phyloP scores from a whole-genome alignment of 2,329 filamentous ascomycete genomes.

The Fusarium annulatum region DNA sequence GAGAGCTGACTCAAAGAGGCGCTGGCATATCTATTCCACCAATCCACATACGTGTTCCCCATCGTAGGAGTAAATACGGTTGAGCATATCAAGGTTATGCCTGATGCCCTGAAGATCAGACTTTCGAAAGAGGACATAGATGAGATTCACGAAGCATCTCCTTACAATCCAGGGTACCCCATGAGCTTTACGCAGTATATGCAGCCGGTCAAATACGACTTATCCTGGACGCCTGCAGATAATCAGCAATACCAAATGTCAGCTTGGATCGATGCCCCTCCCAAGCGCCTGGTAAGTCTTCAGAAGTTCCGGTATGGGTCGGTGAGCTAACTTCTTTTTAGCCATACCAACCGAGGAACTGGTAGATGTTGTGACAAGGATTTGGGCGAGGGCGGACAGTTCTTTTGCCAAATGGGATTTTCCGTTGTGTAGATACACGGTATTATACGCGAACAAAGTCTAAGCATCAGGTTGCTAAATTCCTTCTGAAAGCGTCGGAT shows the following conservation, averaged over 20 bases:
- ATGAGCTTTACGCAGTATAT: not conserved
- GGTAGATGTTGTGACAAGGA: not conserved
- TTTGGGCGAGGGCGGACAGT: too few species aligned
- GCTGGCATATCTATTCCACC: slow-evolving; percentile 21
- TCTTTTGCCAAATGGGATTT: not conserved
- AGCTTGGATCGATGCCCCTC: not conserved
- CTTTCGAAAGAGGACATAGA: slow-evolving; percentile 7
- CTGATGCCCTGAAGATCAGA: not conserved
- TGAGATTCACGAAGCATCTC: slow-evolving; percentile 11
- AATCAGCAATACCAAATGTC: not conserved
- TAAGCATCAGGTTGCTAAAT: rapidly evolving
- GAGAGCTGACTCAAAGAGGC: not conserved
- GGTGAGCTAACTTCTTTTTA: not conserved
- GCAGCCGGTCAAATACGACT: not conserved
- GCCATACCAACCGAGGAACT: not conserved
- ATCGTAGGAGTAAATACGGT: slow-evolving; percentile 25
- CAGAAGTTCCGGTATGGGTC: rapidly evolving
- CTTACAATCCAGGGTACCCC: not conserved
- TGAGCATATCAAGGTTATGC: slow-evolving; percentile 15
- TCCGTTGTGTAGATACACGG: too few species aligned
- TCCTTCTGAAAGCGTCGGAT: rapidly evolving
- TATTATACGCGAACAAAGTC: rapidly evolving
- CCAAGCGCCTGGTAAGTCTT: not conserved
- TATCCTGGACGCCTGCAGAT: not conserved
- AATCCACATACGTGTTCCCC: slow-evolving; percentile 22